phyloP scores from a whole-genome alignment of 2,329 filamentous ascomycete genomes.

The Bimuria novae-zelandiae region DNA sequence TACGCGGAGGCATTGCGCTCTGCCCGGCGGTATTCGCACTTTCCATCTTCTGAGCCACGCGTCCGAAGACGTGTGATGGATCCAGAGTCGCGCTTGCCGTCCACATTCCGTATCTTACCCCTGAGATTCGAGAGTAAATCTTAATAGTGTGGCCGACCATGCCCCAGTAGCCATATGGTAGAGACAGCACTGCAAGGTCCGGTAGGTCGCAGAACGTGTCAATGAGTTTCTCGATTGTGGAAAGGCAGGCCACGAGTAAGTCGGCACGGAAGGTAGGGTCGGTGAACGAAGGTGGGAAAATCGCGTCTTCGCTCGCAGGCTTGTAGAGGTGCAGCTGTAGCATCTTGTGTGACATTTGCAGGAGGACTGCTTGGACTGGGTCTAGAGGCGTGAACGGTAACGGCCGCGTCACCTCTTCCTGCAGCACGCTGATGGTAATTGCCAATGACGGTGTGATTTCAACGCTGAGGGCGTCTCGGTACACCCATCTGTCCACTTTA shows the following conservation, averaged over 20 bases:
- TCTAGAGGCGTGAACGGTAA: neutral
- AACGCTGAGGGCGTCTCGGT: conserved; percentile 4
- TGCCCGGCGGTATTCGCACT: conserved; percentile 1
- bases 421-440: conserved; percentile 5
- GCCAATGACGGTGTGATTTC: conserved; percentile 3
- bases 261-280: conserved; percentile 8
- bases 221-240: conserved; percentile 6
- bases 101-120: conserved; percentile 9
- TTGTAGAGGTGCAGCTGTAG: conserved; percentile 12
- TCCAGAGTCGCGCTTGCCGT: neutral
- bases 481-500: conserved; percentile 6
- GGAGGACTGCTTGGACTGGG: neutral
- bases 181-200: conserved; percentile 1
- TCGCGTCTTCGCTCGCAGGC: conserved; percentile 6
- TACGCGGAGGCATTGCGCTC: conserved; percentile 1
- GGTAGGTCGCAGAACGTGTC: conserved; percentile 8
- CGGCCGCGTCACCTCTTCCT: conserved; percentile 3
- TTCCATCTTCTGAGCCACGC: conserved; percentile 2
- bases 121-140: conserved; percentile 10
- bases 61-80: neutral
- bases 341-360: conserved; percentile 6
- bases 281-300: neutral
- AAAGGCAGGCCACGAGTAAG: conserved; percentile 10
- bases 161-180: conserved; percentile 13
- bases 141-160: conserved; percentile 10